These are phyloP conservation scores for Solanum ahanhuiri DNA, from an alignment of 257 asterid species.

Conservation along the genomic window DNA sequence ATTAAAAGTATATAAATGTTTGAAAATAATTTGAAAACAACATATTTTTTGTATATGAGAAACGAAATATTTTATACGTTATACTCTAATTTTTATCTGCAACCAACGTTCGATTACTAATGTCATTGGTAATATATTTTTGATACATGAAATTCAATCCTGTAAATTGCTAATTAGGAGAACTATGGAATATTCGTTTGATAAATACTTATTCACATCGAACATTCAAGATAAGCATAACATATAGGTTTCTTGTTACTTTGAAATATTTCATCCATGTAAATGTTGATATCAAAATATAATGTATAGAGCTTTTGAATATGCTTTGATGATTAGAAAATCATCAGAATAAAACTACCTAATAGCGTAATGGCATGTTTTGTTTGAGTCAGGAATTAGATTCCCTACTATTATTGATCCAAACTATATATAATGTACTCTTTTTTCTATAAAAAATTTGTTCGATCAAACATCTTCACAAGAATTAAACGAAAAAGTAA, in stretches of 20 bases:
- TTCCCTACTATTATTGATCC: not conserved
- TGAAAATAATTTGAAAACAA: not conserved
- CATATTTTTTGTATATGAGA: not conserved
- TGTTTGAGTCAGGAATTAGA: not conserved
- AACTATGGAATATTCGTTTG: too few relatives aligned
- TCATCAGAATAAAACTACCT: not conserved
- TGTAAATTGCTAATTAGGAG: too few relatives aligned
- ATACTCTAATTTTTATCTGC: not conserved
- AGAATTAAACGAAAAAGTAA: too few relatives aligned
- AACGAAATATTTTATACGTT: not conserved
- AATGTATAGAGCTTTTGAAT: not conserved
- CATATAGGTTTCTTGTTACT: not conserved
- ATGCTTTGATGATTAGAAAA: not conserved
- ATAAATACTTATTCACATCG: not conserved
- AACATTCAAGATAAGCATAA: not conserved
- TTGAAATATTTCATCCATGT: not conserved
- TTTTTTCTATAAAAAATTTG: too few relatives aligned
- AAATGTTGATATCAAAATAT: not conserved
- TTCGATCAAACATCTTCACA: too few relatives aligned
- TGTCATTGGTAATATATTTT: too few relatives aligned
- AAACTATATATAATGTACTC: not conserved
- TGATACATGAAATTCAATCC: too few relatives aligned
- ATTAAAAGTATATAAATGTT: not conserved
- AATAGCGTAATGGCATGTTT: not conserved
- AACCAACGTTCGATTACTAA: not conserved